Conservation (phyloP, 106 monocot genomes). For the Ottelia alismoides region DNA sequence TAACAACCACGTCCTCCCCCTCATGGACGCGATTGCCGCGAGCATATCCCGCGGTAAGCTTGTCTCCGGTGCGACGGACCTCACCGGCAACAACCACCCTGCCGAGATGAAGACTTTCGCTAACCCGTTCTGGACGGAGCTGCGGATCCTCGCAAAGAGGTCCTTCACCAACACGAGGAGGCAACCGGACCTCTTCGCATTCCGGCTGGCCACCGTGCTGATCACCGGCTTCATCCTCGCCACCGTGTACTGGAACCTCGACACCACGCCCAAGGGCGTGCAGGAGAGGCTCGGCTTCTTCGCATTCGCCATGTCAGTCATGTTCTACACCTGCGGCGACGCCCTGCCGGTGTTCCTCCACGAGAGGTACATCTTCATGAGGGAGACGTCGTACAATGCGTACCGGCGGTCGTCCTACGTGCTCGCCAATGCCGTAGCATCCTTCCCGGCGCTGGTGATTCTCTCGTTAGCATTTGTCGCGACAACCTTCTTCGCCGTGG, state of each 20-base stretch:
- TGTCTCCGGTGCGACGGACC: conserved; percentile 42
- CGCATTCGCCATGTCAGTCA: conserved; percentile 78
- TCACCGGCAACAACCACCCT: conserved; percentile 1
- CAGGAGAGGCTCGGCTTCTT: conserved; percentile 79
- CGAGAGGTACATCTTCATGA: conserved; percentile 86
- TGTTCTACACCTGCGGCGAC: conserved; percentile 88
- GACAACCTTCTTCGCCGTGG: conserved; percentile 74
- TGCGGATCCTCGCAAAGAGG: conserved; percentile 21
- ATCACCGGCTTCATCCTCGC: conserved; percentile 75
- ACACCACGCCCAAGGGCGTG: conserved; percentile 52
- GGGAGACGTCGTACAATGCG: conserved; percentile 84
- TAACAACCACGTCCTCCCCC: conserved; percentile 8
- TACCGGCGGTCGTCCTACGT: conserved; percentile 88
- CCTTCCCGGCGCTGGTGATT: conserved; percentile 49
- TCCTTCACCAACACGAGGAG: conserved; percentile 36
- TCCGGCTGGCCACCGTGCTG: conserved; percentile 52
- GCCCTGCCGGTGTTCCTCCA: conserved; percentile 81
- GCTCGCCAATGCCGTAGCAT: conserved; percentile 58
- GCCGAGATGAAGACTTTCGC: conserved; percentile 26
- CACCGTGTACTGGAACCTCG: conserved; percentile 73
- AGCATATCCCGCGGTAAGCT: conserved; percentile 83
- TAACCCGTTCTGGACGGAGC: conserved; percentile 47
- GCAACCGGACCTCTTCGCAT: conserved; percentile 32
- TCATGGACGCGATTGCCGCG: conserved; percentile 61
- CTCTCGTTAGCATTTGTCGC: conserved; percentile 60